These are phyloP conservation scores for Colletotrichum tofieldiae DNA, from an alignment of 2,329 filamentous ascomycete species.

Conservation along the genomic window DNA sequence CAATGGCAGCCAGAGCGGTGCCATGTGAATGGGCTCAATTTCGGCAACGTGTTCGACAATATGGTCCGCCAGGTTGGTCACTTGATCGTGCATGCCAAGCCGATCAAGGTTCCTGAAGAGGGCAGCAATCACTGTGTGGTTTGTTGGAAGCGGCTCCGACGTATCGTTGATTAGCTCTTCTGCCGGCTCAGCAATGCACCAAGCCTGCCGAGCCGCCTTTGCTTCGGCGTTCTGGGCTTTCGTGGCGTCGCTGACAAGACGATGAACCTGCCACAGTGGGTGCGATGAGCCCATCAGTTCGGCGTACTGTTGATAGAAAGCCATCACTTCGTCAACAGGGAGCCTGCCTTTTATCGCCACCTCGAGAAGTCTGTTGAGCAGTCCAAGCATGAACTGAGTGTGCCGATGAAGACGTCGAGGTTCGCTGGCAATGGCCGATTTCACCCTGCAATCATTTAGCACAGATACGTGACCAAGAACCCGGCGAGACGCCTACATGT, in stretches of 20 bases:
- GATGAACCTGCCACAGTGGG: background rate
- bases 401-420: slow-evolving; percentile 2
- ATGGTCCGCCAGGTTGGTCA: background rate
- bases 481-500: slow-evolving; percentile 5
- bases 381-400: slow-evolving; percentile 22
- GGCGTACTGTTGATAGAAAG: slow-evolving; percentile 16
- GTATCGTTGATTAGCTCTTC: background rate
- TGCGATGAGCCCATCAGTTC: background rate
- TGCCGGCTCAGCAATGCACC: slow-evolving; percentile 23
- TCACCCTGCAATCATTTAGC: slow-evolving; percentile 18
- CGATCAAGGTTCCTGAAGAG: slow-evolving; percentile 34
- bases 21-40: slow-evolving; percentile 34
- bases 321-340: slow-evolving; percentile 20
- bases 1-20: slow-evolving; percentile 30
- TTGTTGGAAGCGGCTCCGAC: background rate
- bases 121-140: slow-evolving; percentile 23
- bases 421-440: background rate
- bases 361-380: slow-evolving; percentile 36
- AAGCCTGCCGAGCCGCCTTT: slow-evolving; percentile 27
- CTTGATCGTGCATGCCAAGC: slow-evolving; percentile 27
- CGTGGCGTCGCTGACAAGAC: slow-evolving; percentile 18
- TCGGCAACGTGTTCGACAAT: slow-evolving; percentile 16
- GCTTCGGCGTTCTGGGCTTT: slow-evolving; percentile 29
- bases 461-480: too few species aligned
- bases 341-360: slow-evolving; percentile 6